Evolutionary conservation across 306 rosid species (phyloP), one percentile per base, ranked within the genome.

Genomic region (Begonia fuchsioides): DNA sequence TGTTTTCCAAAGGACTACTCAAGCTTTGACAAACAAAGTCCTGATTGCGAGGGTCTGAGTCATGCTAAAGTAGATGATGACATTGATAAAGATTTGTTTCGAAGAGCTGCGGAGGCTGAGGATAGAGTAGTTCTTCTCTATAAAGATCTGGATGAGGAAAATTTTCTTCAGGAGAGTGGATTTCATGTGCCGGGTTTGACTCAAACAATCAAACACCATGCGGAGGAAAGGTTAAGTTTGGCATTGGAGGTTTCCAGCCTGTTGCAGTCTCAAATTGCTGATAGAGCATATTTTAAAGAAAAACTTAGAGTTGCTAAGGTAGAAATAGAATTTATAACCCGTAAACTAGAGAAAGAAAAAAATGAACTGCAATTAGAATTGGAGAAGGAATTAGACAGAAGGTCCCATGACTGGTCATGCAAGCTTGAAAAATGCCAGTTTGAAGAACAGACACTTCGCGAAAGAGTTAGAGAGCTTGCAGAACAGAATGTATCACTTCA

Each of bases 391-490:
- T 56, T 90, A 55, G 98, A 90, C 66, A 73, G 98, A 75, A 85
- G 98, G 78, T 90, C 98, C 38, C 73, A 66, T 67, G 98, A 90
- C 55, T 90, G 98, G 95, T 85, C 95, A 14, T 52, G 67, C 11
- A 90, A 85, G 68, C 94, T 85, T 51, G 95, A 90, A 65, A 84
- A 77, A 56, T 83, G 68, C 69, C 87, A 81, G 59, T 64, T 53
- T 44, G 98, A 84, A 67, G 98, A 90, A 71, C 82, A 77, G 57
- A 85, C 86, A 77, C 98, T 92, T 19, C 95, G 96, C 12, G 94
- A 92, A 57, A 71, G 96, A 53, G 94, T 92, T 61, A 75, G 98
- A 72, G 98, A 85, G 86, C 96, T 85, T 38, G 98, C 98, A 17
- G 96, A 92, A 67, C 92, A 83, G 69, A 92, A 92, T 68, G 98